These are phyloP conservation scores for Scheffersomyces lignosus DNA, from an alignment of 805 yeast species.

Conservation along the genomic window DNA sequence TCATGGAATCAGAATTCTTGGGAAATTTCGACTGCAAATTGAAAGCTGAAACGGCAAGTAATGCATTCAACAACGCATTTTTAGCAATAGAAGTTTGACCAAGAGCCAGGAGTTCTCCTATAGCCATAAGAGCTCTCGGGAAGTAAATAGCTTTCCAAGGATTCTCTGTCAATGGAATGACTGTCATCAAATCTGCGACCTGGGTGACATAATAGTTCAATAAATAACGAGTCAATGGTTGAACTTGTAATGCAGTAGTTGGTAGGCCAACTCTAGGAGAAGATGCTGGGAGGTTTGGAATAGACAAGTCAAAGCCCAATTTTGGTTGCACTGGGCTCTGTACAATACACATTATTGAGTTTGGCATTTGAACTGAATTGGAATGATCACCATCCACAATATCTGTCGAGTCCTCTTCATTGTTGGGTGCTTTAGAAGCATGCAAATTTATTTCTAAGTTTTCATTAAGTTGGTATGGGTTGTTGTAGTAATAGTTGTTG, in stretches of 20 bases:
- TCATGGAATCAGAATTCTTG: slow-evolving; percentile 64
- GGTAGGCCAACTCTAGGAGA: slow-evolving; percentile 43
- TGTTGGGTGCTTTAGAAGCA: slow-evolving; percentile 29
- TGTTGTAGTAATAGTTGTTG: slow-evolving; percentile 39
- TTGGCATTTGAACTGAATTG: slow-evolving; percentile 49
- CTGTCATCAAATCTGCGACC: slow-evolving; percentile 80
- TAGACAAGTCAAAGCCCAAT: slow-evolving; percentile 41
- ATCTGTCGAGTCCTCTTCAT: slow-evolving; percentile 32
- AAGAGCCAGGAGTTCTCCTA: slow-evolving; percentile 74
- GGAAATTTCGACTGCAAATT: slow-evolving; percentile 72
- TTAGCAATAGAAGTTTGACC: slow-evolving; percentile 77
- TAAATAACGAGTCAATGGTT: slow-evolving; percentile 70
- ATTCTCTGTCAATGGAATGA: slow-evolving; percentile 66
- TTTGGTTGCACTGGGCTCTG: slow-evolving; percentile 39
- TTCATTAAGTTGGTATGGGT: slow-evolving; percentile 39
- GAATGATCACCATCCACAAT: slow-evolving; percentile 30
- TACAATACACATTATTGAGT: slow-evolving; percentile 52
- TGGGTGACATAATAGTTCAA: slow-evolving; percentile 69
- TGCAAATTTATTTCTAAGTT: slow-evolving; percentile 44
- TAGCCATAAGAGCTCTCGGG: slow-evolving; percentile 77
- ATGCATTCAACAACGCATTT: slow-evolving; percentile 73
- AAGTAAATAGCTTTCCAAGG: slow-evolving; percentile 90
- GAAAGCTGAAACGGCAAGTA: slow-evolving; percentile 80
- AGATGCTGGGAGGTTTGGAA: slow-evolving; percentile 22
- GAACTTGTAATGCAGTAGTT: slow-evolving; percentile 59